Percentiles rank a stretch among this genome's conserved stretches.
These are phyloP conservation scores for Rusavskia elegans DNA, from an alignment of 495 filamentous ascomycete species.

Conservation along the genomic window DNA sequence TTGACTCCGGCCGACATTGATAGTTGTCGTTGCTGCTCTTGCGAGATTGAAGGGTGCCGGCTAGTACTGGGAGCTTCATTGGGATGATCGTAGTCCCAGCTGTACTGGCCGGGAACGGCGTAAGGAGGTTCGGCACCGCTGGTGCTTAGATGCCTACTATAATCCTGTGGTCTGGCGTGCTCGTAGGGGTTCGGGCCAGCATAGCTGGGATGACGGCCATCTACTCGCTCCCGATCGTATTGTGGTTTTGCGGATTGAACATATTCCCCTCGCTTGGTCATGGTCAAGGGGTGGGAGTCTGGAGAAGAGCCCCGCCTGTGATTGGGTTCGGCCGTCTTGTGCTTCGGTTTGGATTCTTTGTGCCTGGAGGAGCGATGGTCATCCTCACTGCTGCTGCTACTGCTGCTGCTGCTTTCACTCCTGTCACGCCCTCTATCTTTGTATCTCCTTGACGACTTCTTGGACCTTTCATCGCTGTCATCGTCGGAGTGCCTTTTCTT, in stretches of 20 bases:
- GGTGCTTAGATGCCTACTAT: slow-evolving; percentile 7
- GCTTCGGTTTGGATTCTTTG: slow-evolving; percentile 2
- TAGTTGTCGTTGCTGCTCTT: slow-evolving; percentile 13
- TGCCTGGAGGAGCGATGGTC: not conserved
- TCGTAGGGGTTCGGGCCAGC: slow-evolving; percentile 31
- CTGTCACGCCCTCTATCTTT: slow-evolving; percentile 1
- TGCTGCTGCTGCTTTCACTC: slow-evolving; percentile 12
- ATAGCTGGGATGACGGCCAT: slow-evolving; percentile 29
- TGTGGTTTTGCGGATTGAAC: slow-evolving; percentile 14
- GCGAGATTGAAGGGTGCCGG: not conserved
- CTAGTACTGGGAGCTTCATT: not conserved
- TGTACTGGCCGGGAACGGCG: slow-evolving; percentile 8
- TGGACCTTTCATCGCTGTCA: not conserved
- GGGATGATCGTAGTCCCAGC: slow-evolving; percentile 1
- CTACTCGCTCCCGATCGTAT: slow-evolving; percentile 6
- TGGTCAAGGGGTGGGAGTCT: slow-evolving; percentile 5
- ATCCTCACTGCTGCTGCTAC: slow-evolving; percentile 14
- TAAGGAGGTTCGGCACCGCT: slow-evolving; percentile 9
- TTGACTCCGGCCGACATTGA: slow-evolving; percentile 18
- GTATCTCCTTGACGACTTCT: slow-evolving; percentile 3
- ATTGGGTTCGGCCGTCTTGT: slow-evolving; percentile 1
- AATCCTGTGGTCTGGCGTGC: slow-evolving; percentile 29
- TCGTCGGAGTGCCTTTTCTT: not conserved
- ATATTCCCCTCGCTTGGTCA: slow-evolving; percentile 9
- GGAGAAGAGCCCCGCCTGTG: slow-evolving; percentile 12